Percentiles rank a stretch among this genome's conserved stretches.
Evolutionary conservation across 345 rosid species (phyloP).

Genomic region (Citrus cavaleriei): DNA sequence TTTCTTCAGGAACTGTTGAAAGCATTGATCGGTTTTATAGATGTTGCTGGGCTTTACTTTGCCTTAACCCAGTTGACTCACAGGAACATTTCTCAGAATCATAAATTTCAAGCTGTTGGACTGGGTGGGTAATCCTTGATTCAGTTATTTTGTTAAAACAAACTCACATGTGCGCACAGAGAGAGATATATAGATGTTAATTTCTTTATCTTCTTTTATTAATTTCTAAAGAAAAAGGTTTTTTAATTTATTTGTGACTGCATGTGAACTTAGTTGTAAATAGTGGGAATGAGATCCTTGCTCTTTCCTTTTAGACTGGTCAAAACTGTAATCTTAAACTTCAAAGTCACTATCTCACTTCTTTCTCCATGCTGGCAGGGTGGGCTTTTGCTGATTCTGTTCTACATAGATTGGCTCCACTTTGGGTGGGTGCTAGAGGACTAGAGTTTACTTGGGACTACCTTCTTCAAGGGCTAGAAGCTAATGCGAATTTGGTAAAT

Average conservation of each 20-base stretch:
- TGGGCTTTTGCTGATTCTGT: conserved; percentile 99
- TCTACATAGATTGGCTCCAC: conserved; percentile 89
- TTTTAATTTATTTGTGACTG: neutral
- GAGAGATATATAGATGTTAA: too few species aligned
- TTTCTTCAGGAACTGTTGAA: conserved; percentile 75
- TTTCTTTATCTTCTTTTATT: neutral
- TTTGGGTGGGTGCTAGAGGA: conserved; percentile 97
- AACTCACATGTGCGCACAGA: too few species aligned
- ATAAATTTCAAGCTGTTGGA: conserved; percentile 97
- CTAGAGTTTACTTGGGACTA: conserved; percentile 94
- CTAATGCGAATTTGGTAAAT: conserved; percentile 87
- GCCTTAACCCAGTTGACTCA: conserved; percentile 92
- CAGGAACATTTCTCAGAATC: conserved; percentile 94
- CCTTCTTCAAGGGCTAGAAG: conserved; percentile 92
- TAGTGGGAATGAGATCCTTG: neutral
- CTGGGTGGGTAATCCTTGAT: conserved; percentile 57
- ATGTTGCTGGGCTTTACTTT: conserved; percentile 93
- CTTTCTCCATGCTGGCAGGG: conserved; percentile 42
- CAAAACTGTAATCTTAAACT: neutral
- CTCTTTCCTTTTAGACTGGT: neutral
- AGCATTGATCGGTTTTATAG: conserved; percentile 90
- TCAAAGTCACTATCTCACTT: neutral
- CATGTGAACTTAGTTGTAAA: neutral
- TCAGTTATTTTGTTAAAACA: conserved; percentile 1
- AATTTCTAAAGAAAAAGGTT: neutral